Percentiles rank a stretch among this genome's conserved stretches.
Conservation (phyloP, 1,139 yeast genomes). For the Protomyces macrosporus region DNA sequence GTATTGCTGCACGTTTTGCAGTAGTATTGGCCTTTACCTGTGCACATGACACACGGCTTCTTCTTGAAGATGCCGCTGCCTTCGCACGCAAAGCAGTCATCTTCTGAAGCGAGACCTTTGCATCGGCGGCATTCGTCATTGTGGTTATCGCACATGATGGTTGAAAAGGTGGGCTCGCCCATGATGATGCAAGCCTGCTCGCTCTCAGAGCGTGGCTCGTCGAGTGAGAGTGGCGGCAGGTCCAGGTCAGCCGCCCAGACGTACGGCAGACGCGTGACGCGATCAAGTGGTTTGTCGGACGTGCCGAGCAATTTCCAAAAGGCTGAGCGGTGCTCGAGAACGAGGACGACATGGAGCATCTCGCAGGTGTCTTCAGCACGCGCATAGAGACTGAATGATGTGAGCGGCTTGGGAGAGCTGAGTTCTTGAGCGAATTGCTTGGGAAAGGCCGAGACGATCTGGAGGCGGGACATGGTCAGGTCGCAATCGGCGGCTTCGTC, state of each 20-base stretch:
- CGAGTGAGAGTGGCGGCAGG: slow-evolving; percentile 18
- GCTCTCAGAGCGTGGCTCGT: slow-evolving; percentile 10
- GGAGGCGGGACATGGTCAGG: slow-evolving; percentile 10
- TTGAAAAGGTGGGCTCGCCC: slow-evolving; percentile 12
- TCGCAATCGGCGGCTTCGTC: slow-evolving; percentile 17
- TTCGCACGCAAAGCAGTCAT: slow-evolving; percentile 23
- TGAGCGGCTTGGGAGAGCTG: slow-evolving; percentile 7
- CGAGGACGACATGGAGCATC: slow-evolving; percentile 24
- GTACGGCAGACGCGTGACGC: slow-evolving; percentile 13
- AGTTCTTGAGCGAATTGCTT: slow-evolving; percentile 13
- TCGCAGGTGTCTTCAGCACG: slow-evolving; percentile 14
- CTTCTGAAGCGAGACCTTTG: slow-evolving; percentile 24
- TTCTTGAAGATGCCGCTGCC: slow-evolving; percentile 24
- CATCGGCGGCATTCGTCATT: slow-evolving; percentile 20
- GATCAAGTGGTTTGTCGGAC: slow-evolving; percentile 7
- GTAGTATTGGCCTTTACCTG: slow-evolving; percentile 19
- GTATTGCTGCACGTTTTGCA: slow-evolving; percentile 18
- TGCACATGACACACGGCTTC: slow-evolving; percentile 24
- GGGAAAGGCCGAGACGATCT: slow-evolving; percentile 20
- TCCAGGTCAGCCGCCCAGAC: slow-evolving; percentile 24
- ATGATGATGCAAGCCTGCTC: slow-evolving; percentile 17
- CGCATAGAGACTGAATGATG: slow-evolving; percentile 14
- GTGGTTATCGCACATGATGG: slow-evolving; percentile 20
- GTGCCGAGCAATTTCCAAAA: slow-evolving; percentile 19
- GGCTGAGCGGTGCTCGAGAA: slow-evolving; percentile 15